Base-by-base conservation (phyloP, 345 rosid genomes). In the Arabis alpina region DNA sequence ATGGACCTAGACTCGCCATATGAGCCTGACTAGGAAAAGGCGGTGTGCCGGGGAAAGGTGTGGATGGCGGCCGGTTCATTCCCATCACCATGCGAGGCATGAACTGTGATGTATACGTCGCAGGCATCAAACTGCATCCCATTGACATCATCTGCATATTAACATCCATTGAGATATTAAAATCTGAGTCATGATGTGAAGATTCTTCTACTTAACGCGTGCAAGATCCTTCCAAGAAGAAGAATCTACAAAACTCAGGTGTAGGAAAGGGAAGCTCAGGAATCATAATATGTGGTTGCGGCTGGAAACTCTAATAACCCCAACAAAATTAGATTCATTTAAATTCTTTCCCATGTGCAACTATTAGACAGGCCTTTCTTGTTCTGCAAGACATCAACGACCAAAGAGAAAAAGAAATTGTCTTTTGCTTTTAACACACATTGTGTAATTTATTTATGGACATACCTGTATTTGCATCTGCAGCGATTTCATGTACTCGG, bases 21-120 rank as follows among this genome's bases (percentile, higher is more conserved):
- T 27, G 64, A 60, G 58, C 37, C 28, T 6, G 45, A 27, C 19
- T 44, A 53, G 63, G 51, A 30, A 58, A 65, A 44, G 58, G 36
- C 8, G 36, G 0, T 27, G 34, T 16, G 13, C 64, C 58, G 0
- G 43, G 70, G 34, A 32, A 51, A 24, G 63, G 68, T 44, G 13
- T 19, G 6, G 36, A 60, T 5, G 78, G 73, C 28, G 71, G 71
- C 47, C 23, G 45, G 59, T 70, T 61, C 75, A 54, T 78, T 10
- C 86, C 89, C 87, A 82, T 81, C 30, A 83, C 84, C 80, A 81
- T 75, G 48, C 84, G 58, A 60, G 94, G 76, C 80, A 87, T 78
- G 73, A 75, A 81, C 45, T 66, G 85, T 76, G 83, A 81, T 0
- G 84, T 82, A 73, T 75, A 81, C 87, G 80, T 88, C 89, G 80